Conservation (phyloP, 805 yeast genomes). For the Myxozyma vanderwaltii region DNA sequence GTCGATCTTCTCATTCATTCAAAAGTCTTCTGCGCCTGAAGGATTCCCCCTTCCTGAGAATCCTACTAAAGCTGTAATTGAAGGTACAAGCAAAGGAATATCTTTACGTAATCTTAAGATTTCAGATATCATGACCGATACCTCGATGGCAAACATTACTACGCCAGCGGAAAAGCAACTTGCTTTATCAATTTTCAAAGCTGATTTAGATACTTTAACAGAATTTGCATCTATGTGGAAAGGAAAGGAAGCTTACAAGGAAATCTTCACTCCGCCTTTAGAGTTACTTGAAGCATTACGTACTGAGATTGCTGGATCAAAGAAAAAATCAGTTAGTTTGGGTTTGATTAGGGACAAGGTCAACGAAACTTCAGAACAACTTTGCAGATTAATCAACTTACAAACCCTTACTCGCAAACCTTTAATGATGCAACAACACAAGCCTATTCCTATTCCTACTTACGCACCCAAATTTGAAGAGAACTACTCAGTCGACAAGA, state of each 20-base stretch:
- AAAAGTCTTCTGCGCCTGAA: constrained; percentile 1
- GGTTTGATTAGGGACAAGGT: constrained; percentile 1
- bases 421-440: constrained; percentile 77
- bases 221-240: constrained; percentile 40
- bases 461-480: constrained; percentile 92
- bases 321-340: constrained; percentile 4
- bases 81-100: constrained; percentile 8
- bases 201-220: constrained; percentile 22
- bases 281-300: constrained; percentile 15
- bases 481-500: constrained; percentile 93
- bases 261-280: constrained; percentile 36
- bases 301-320: constrained; percentile 9
- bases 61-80: constrained; percentile 2
- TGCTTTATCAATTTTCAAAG: constrained; percentile 18
- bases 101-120: constrained; percentile 12
- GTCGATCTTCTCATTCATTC: constrained; percentile 46
- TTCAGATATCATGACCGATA: constrained; percentile 26
- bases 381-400: constrained; percentile 51
- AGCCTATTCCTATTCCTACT: constrained; percentile 80
- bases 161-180: constrained; percentile 26
- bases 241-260: constrained; percentile 38
- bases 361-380: constrained; percentile 39
- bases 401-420: constrained; percentile 53
- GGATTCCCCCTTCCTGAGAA: constrained; percentile 19
- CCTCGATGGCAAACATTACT: constrained; percentile 3